A percentile compares a stretch with the other conserved stretches of the same genome.
Evolutionary conservation across 2,329 filamentous ascomycete genomes (phyloP).

Genomic region (Colletotrichum incanum): DNA sequence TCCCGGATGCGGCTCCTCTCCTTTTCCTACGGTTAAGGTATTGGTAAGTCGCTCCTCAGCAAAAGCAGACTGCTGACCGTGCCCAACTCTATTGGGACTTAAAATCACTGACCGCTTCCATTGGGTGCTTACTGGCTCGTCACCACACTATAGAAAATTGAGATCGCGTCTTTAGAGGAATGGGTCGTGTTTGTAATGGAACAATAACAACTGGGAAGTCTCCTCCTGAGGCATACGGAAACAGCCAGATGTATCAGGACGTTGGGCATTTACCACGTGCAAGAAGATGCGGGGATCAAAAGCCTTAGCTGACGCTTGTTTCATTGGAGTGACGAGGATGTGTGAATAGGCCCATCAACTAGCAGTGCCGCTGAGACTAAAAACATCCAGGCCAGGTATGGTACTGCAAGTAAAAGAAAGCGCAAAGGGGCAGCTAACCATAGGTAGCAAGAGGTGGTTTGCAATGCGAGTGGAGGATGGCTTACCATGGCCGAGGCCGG

Average conservation of each 20-base stretch:
- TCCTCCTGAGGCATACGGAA: slow-evolving; percentile 2
- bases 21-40: slow-evolving; percentile 29
- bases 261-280: slow-evolving; percentile 25
- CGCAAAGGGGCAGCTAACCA: slow-evolving; percentile 26
- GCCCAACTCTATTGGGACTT: neutral
- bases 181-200: slow-evolving; percentile 2
- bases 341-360: slow-evolving; percentile 22
- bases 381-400: slow-evolving; percentile 6
- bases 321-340: slow-evolving; percentile 16
- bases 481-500: slow-evolving; percentile 29
- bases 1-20: slow-evolving; percentile 73
- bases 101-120: slow-evolving; percentile 39
- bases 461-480: slow-evolving; percentile 19
- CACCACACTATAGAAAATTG: neutral
- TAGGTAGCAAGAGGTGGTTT: slow-evolving; percentile 21
- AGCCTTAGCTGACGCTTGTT: slow-evolving; percentile 28
- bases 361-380: slow-evolving; percentile 8
- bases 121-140: slow-evolving; percentile 21
- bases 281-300: slow-evolving; percentile 24
- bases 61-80: neutral
- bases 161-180: neutral
- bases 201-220: slow-evolving; percentile 1
- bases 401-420: slow-evolving; percentile 35
- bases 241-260: slow-evolving; percentile 15
- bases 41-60: slow-evolving; percentile 32